Evolutionary conservation across 2,329 filamentous ascomycete genomes (phyloP), one percentile per base, ranked within the genome.

Genomic region (Hansfordia pulvinata): DNA sequence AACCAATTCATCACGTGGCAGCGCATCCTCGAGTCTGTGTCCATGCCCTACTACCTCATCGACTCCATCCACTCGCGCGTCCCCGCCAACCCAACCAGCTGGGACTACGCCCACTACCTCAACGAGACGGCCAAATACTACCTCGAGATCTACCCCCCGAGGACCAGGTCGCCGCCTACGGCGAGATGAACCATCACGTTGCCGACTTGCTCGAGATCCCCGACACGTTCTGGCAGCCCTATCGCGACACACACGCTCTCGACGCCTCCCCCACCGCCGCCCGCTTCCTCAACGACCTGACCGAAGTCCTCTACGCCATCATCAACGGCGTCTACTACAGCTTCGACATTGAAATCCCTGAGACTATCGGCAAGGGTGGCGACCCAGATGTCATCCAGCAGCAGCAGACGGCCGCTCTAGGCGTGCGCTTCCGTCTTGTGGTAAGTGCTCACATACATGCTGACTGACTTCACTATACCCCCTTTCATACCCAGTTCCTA

Each of bases 1-100:
- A 60, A 60, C 12, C 58, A 63, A 32, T 52, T 64, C 16, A 47
- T 61, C 5, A 47, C 60, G 3, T 44, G 62, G 14, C 49, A 49
- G 16, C 51, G 52, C 25, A 55, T 56, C 5, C 40, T 60, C 18
- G 58, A 59, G 30, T 45, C 54, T 17, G 47, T 30, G 8, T 32
- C 26, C 25, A 17, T 24, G 5, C 21, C 17, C 16, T 28, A 29
- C 11, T 3, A 17, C 5, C 17, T 60, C 25, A 21, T 28, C 26
- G 20, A 23, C 13, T 16, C 26, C 10, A 16, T 28, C 17, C 5
- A 12, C 5, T 4, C 19, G 17, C 23, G 23, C 17, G 7, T 12
- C 8, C 26, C 26, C n/a, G 19, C 19, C n/a, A n/a, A n/a, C n/a
- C n/a, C n/a, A n/a, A n/a, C n/a, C n/a, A n/a, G n/a, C n/a, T n/a